Conservation (phyloP, 495 filamentous ascomycete genomes). For the Evernia prunastri region DNA sequence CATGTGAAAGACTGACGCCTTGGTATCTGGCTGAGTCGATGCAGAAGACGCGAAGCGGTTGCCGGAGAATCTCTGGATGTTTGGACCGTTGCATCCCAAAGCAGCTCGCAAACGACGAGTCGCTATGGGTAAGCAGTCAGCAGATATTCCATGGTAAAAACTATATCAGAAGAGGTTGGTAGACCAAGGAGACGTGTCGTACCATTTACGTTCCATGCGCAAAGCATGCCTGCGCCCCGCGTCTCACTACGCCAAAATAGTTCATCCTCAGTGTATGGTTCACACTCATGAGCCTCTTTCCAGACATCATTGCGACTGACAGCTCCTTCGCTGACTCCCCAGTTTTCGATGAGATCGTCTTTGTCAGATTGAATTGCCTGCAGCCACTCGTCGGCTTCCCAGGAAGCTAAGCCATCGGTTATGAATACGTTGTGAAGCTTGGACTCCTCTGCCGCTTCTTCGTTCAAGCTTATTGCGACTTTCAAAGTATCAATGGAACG, state of each 20-base stretch:
- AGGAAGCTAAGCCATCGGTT: neutral
- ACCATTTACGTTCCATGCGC: neutral
- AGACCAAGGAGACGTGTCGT: neutral
- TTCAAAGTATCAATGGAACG: neutral
- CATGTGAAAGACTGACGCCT: neutral
- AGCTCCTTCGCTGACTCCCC: neutral
- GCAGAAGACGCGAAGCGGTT: slow-evolving; percentile 1
- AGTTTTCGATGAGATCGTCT: neutral
- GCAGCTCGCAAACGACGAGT: neutral
- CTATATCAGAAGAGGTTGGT: neutral
- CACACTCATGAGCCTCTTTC: neutral
- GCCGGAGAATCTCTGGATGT: neutral
- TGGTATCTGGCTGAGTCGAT: neutral
- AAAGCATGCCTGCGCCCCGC: neutral
- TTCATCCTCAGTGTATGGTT: neutral
- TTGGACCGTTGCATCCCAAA: neutral
- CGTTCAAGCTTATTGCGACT: neutral
- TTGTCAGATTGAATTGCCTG: neutral
- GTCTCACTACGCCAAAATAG: neutral
- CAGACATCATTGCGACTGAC: neutral
- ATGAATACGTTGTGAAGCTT: neutral
- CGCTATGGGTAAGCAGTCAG: neutral
- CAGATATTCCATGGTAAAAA: neutral
- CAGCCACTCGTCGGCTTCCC: neutral
- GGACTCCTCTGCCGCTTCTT: neutral